These are phyloP conservation scores for Hippophae gyantsensis DNA, from an alignment of 306 rosid genomes.

Conservation along the genomic window DNA sequence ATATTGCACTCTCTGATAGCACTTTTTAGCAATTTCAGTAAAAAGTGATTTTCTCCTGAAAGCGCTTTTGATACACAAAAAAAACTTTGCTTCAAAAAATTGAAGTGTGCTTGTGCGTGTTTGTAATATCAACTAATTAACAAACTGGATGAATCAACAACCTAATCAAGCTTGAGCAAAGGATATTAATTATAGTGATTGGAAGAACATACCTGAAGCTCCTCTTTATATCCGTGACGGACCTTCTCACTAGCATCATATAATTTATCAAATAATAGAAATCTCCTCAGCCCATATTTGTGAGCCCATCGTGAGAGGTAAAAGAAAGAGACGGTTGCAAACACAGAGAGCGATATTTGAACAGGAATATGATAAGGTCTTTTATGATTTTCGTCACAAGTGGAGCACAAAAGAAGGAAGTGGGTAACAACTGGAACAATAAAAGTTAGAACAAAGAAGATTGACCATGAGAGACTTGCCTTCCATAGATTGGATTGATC, in stretches of 20 bases:
- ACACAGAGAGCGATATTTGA: constrained; percentile 51
- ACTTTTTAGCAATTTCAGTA: too few species aligned
- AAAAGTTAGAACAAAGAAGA: constrained; percentile 42
- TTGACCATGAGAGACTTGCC: constrained; percentile 56
- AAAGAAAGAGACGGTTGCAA: constrained; percentile 46
- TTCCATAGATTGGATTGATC: constrained; percentile 52
- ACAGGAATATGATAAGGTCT: constrained; percentile 69
- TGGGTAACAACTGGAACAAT: constrained; percentile 55
- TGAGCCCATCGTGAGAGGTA: constrained; percentile 56
- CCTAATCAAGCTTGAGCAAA: neutral
- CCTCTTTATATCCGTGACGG: constrained; percentile 43
- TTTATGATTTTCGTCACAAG: constrained; percentile 56
- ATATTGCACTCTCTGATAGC: too few species aligned
- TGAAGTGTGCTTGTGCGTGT: too few species aligned
- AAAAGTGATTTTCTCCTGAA: too few species aligned
- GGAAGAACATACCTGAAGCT: constrained; percentile 42
- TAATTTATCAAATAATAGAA: constrained; percentile 69
- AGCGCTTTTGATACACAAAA: too few species aligned
- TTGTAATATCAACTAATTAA: too few species aligned
- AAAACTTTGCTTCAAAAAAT: too few species aligned
- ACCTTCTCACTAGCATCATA: constrained; percentile 41
- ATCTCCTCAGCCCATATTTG: constrained; percentile 41
- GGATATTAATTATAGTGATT: neutral
- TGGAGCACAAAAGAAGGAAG: constrained; percentile 50
- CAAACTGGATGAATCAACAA: too few species aligned